A percentile compares a stretch with the other conserved stretches of the same genome.
Conservation (phyloP, 345 rosid species). For the Combretum micranthum region DNA sequence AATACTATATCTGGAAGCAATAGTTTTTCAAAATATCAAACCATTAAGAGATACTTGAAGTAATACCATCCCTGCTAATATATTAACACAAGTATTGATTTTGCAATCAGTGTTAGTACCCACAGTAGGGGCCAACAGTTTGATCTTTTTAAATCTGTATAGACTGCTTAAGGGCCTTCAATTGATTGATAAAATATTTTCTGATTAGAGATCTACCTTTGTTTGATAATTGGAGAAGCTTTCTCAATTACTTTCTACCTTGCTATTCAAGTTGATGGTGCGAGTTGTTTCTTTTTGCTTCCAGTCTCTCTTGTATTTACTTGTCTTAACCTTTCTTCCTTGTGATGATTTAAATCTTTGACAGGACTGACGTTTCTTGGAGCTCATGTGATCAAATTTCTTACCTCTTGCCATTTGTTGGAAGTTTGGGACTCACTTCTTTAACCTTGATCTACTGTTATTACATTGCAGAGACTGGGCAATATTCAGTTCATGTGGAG, state of each 20-base stretch:
- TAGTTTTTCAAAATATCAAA: too few relatives aligned
- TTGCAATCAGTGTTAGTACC: too few relatives aligned
- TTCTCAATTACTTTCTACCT: background rate
- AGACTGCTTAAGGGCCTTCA: too few relatives aligned
- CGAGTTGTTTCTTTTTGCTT: slow-evolving; percentile 4
- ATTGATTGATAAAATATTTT: too few relatives aligned
- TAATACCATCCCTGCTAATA: too few relatives aligned
- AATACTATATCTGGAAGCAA: too few relatives aligned
- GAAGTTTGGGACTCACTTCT: slow-evolving; percentile 99
- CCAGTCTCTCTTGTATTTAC: slow-evolving; percentile 18
- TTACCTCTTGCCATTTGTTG: slow-evolving; percentile 96
- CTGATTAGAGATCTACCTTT: too few relatives aligned
- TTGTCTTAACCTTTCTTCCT: slow-evolving; percentile 39
- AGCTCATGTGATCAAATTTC: slow-evolving; percentile 85
- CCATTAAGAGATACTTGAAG: too few relatives aligned
- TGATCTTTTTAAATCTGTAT: too few relatives aligned
- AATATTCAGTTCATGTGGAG: slow-evolving; percentile 25
- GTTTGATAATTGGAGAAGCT: background rate
- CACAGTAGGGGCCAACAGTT: too few relatives aligned
- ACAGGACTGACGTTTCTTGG: slow-evolving; percentile 97
- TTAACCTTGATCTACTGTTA: slow-evolving; percentile 98
- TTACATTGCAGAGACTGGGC: slow-evolving; percentile 90
- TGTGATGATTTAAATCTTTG: slow-evolving; percentile 44
- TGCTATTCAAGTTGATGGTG: background rate
- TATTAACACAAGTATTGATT: too few relatives aligned